Conservation (phyloP, 495 filamentous ascomycete genomes). For the Aspergillus ellipticus region DNA sequence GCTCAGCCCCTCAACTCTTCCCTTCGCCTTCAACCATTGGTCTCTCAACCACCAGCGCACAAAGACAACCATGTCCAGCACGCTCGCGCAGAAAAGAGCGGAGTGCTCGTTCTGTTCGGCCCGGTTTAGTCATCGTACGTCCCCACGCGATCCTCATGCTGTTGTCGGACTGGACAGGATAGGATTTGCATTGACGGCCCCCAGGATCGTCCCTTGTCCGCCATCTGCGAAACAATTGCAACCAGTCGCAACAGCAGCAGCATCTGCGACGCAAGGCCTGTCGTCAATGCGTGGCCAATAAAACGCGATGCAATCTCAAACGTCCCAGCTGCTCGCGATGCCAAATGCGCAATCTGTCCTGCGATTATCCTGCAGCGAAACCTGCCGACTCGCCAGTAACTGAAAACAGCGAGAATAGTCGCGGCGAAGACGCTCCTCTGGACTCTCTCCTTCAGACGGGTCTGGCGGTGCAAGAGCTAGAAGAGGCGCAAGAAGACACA, state of each 20-base stretch:
- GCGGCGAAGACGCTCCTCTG: neutral
- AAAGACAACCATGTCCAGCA: neutral
- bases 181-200: neutral
- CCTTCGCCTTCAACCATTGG: no score
- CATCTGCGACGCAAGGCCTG: conserved; percentile 17
- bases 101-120: neutral
- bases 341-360: conserved; percentile 4
- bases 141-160: neutral
- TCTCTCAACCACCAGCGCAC: neutral
- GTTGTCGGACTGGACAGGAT: no score
- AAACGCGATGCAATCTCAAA: conserved; percentile 12
- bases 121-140: conserved; percentile 2
- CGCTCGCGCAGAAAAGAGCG: neutral
- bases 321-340: conserved; percentile 17
- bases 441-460: neutral
- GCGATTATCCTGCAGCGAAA: conserved; percentile 6
- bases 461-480: no score
- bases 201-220: conserved; percentile 18
- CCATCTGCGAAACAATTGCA: conserved; percentile 16
- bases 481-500: no score
- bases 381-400: neutral
- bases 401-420: neutral
- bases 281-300: conserved; percentile 10
- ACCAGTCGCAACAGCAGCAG: conserved; percentile 1
- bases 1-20: no score